phyloP scores from a whole-genome alignment of 495 filamentous ascomycete species.

The Halenospora varia region DNA sequence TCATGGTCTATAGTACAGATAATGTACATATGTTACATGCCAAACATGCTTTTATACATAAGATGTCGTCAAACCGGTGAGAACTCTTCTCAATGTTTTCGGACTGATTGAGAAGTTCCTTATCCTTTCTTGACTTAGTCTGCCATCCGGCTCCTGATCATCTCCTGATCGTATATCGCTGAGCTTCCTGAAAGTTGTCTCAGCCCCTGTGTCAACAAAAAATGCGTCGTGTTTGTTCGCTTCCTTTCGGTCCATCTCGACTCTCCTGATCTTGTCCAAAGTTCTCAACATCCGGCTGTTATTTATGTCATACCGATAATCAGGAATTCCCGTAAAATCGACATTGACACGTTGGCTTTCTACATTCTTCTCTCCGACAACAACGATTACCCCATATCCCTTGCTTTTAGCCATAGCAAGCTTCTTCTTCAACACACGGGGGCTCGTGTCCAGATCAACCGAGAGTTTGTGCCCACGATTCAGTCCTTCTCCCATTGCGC shows the following conservation, averaged over 20 bases:
- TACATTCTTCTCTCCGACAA: constrained; percentile 60
- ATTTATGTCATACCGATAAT: background rate
- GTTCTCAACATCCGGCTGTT: background rate
- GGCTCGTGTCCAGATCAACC: constrained; percentile 69
- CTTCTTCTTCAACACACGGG: constrained; percentile 61
- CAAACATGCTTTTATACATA: background rate
- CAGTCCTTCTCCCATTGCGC: too few species aligned
- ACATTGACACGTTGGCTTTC: constrained; percentile 3
- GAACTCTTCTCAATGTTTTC: background rate
- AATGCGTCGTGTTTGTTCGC: too few species aligned
- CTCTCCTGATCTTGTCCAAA: background rate
- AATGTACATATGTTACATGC: background rate
- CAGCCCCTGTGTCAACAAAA: too few species aligned
- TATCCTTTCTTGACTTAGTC: background rate
- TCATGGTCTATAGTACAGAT: background rate
- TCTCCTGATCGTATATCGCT: too few species aligned
- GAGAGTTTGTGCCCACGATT: constrained; percentile 39
- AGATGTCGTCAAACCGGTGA: background rate
- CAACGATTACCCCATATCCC: constrained; percentile 70
- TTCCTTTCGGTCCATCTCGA: background rate
- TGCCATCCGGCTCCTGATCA: background rate
- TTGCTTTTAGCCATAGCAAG: constrained; percentile 65
- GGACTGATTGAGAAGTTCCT: constrained; percentile 5
- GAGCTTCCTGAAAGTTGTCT: too few species aligned
- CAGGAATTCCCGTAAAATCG: constrained; percentile 21